These are phyloP conservation scores for Ensete ventricosum DNA, from an alignment of 176 grass and related monocot species.

Conservation along the genomic window DNA sequence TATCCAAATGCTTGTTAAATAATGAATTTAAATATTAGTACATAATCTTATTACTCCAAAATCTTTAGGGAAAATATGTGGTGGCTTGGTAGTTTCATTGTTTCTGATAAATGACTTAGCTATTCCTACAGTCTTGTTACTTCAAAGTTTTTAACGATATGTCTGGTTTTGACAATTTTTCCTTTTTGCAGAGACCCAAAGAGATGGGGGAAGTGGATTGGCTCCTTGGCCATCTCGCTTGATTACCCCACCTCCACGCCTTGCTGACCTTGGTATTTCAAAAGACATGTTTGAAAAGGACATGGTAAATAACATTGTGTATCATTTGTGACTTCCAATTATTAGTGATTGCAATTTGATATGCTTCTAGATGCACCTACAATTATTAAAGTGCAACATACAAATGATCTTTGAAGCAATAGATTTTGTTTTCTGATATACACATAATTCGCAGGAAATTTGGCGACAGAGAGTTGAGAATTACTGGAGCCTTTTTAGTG, in stretches of 20 bases:
- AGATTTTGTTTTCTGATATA: conserved; percentile 14
- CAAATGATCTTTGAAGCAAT: conserved; percentile 5
- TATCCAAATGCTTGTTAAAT: background rate
- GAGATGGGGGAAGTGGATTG: conserved; percentile 76
- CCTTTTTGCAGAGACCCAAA: conserved; percentile 69
- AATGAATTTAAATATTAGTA: too few relatives aligned
- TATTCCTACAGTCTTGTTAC: background rate
- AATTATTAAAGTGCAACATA: background rate
- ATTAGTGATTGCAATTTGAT: background rate
- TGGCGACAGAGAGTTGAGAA: conserved; percentile 86
- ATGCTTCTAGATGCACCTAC: background rate
- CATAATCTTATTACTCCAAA: too few relatives aligned
- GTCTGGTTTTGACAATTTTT: conserved; percentile 13
- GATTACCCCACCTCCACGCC: conserved; percentile 65
- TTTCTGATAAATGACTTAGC: background rate
- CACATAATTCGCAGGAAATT: conserved; percentile 58
- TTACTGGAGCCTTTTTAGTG: conserved; percentile 68
- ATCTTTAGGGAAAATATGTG: too few relatives aligned
- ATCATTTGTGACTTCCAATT: background rate
- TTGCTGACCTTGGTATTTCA: conserved; percentile 69
- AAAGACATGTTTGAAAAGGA: conserved; percentile 79
- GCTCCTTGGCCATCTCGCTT: conserved; percentile 89
- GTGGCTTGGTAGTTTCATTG: background rate
- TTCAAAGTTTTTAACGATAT: too few relatives aligned
- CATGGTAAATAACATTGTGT: conserved; percentile 42